These are phyloP conservation scores for Hamigera avellanea DNA, from an alignment of 495 filamentous ascomycete species.

Conservation along the genomic window DNA sequence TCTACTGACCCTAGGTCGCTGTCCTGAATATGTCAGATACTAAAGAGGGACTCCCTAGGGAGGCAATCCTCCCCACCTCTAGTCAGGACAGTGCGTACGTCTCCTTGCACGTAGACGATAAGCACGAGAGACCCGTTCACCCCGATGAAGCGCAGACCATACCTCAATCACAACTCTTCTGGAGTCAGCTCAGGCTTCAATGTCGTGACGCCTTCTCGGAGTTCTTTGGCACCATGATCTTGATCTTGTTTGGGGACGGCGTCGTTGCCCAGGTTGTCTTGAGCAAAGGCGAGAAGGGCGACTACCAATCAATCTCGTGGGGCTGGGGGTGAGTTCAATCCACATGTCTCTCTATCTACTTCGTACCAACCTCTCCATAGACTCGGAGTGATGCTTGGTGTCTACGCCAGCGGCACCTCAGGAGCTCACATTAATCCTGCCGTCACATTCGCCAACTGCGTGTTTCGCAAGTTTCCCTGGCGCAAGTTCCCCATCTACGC, in stretches of 20 bases:
- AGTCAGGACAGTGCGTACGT: too few relatives aligned
- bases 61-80: too few relatives aligned
- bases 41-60: too few relatives aligned
- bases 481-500: conserved; percentile 42
- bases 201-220: conserved; percentile 49
- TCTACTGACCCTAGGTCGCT: too few relatives aligned
- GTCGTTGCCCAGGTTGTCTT: conserved; percentile 48
- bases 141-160: too few relatives aligned
- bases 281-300: conserved; percentile 35
- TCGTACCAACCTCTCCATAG: conserved; percentile 9
- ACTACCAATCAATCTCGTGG: conserved; percentile 52
- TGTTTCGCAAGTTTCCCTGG: conserved; percentile 53
- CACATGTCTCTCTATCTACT: conserved; percentile 4
- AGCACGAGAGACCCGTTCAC: too few relatives aligned
- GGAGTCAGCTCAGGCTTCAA: conserved; percentile 33
- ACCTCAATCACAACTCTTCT: conserved; percentile 17
- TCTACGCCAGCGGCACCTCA: conserved; percentile 46
- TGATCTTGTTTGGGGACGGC: conserved; percentile 54
- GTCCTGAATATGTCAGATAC: too few relatives aligned
- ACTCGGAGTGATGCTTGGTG: conserved; percentile 53
- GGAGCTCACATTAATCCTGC: conserved; percentile 57
- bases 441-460: conserved; percentile 50
- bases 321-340: conserved; percentile 42
- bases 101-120: too few relatives aligned
- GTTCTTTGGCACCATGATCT: conserved; percentile 52